Evolutionary conservation across 2,329 filamentous ascomycete species (phyloP).

Genomic region (Pestalotiopsis sp.): DNA sequence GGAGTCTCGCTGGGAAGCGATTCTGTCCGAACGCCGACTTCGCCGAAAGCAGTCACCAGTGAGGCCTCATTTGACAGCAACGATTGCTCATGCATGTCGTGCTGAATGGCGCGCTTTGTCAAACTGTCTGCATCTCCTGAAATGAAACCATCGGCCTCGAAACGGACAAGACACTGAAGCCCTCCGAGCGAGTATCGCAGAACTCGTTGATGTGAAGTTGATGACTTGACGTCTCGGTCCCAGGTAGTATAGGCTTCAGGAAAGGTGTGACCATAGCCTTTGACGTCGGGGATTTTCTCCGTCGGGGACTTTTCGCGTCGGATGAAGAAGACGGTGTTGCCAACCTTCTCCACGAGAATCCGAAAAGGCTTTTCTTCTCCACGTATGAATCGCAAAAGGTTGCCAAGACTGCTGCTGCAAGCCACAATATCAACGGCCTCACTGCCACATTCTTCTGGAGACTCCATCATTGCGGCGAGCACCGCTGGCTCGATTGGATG

Average conservation of each 20-base stretch:
- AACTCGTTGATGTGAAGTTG: conserved; percentile 63
- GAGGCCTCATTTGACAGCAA: neutral
- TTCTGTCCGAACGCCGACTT: neutral
- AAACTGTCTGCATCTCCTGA: neutral
- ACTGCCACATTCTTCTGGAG: conserved; percentile 6
- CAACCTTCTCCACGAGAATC: conserved; percentile 58
- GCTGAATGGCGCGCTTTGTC: neutral
- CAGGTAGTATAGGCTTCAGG: conserved; percentile 68
- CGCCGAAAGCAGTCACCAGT: neutral
- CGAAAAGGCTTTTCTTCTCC: conserved; percentile 52
- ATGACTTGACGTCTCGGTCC: conserved; percentile 54
- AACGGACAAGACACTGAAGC: conserved; percentile 53
- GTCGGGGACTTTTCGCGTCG: conserved; percentile 62
- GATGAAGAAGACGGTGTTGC: conserved; percentile 62
- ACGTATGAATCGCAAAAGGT: conserved; percentile 58
- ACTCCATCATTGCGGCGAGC: conserved; percentile 32
- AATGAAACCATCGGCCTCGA: conserved; percentile 60
- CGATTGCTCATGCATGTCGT: neutral
- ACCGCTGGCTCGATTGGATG: conserved; percentile 55
- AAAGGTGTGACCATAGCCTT: conserved; percentile 68
- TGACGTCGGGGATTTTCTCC: conserved; percentile 55
- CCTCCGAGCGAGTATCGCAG: conserved; percentile 59
- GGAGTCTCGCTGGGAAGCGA: too few relatives aligned
- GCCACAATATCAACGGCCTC: conserved; percentile 54
- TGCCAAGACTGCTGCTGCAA: conserved; percentile 63